Conservation (phyloP, 108 stramenopile genomes). For the Licmophora abbreviata region DNA sequence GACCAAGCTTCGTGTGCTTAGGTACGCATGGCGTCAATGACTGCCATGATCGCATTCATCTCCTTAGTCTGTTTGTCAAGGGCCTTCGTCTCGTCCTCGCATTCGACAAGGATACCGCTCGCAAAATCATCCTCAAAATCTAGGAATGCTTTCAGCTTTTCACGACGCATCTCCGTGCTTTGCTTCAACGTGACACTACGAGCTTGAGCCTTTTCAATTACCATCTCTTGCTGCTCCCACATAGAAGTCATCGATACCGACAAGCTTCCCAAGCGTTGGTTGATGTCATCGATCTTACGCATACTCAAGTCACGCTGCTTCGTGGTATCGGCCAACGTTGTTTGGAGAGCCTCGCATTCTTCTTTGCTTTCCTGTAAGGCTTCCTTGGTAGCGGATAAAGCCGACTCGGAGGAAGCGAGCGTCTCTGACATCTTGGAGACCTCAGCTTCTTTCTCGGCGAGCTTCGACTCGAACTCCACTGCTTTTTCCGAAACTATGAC, state of each 20-base stretch:
- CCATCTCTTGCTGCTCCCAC: slow-evolving; percentile 48
- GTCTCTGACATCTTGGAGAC: too few relatives aligned
- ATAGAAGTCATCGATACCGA: slow-evolving; percentile 29
- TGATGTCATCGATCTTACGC: slow-evolving; percentile 22
- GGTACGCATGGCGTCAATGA: slow-evolving; percentile 28
- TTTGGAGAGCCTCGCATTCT: slow-evolving; percentile 35
- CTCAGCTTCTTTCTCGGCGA: too few relatives aligned
- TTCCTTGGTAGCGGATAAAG: too few relatives aligned
- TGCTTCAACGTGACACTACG: too few relatives aligned
- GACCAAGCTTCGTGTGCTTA: too few relatives aligned
- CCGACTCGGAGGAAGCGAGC: too few relatives aligned
- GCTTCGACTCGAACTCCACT: too few relatives aligned
- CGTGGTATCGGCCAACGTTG: slow-evolving; percentile 38
- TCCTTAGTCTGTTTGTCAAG: slow-evolving; percentile 28
- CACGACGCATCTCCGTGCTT: background rate
- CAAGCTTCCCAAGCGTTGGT: slow-evolving; percentile 34
- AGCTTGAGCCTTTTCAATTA: too few relatives aligned
- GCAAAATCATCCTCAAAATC: slow-evolving; percentile 3
- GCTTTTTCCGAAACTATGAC: too few relatives aligned
- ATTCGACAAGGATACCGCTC: too few relatives aligned
- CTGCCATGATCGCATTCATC: slow-evolving; percentile 42
- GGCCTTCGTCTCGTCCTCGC: background rate
- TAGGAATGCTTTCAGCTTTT: background rate
- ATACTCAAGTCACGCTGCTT: slow-evolving; percentile 32
- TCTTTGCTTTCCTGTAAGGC: slow-evolving; percentile 8